Evolutionary conservation across 371 early-diverging fungal genomes (phyloP).

Genomic region (Syncephalastrum racemosum): DNA sequence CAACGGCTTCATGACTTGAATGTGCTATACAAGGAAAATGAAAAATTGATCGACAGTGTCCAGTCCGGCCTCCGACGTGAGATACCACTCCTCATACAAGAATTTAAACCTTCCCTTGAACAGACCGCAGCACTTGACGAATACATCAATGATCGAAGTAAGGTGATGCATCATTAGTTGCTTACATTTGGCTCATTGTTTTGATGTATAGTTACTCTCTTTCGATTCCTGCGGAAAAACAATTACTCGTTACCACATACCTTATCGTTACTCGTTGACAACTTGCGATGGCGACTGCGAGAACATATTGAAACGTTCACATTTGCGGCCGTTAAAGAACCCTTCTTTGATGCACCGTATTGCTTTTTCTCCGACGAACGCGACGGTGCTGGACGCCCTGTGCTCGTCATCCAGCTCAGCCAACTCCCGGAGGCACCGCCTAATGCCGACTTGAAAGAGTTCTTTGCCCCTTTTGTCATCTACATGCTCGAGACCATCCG

Average conservation of each 20-base stretch:
- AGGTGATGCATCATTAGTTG: neutral
- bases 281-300: slow-evolving; percentile 40
- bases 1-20: slow-evolving; percentile 21
- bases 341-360: slow-evolving; percentile 27
- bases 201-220: slow-evolving; percentile 31
- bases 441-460: slow-evolving; percentile 18
- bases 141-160: slow-evolving; percentile 41
- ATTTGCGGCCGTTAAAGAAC: slow-evolving; percentile 10
- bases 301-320: slow-evolving; percentile 28
- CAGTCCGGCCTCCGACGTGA: slow-evolving; percentile 37
- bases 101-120: slow-evolving; percentile 24
- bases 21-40: slow-evolving; percentile 23
- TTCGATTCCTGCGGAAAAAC: slow-evolving; percentile 41
- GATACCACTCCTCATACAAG: slow-evolving; percentile 38
- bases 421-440: slow-evolving; percentile 24
- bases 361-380: slow-evolving; percentile 35
- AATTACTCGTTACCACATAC: slow-evolving; percentile 35
- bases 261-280: slow-evolving; percentile 36
- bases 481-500: slow-evolving; percentile 44
- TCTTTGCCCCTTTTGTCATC: slow-evolving; percentile 30
- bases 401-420: slow-evolving; percentile 33
- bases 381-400: slow-evolving; percentile 35
- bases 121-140: slow-evolving; percentile 29
- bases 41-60: slow-evolving; percentile 30
- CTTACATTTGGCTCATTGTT: neutral